Base-by-base conservation (phyloP, 352 stramenopile genomes). In the Phytophthora podocarpi region DNA sequence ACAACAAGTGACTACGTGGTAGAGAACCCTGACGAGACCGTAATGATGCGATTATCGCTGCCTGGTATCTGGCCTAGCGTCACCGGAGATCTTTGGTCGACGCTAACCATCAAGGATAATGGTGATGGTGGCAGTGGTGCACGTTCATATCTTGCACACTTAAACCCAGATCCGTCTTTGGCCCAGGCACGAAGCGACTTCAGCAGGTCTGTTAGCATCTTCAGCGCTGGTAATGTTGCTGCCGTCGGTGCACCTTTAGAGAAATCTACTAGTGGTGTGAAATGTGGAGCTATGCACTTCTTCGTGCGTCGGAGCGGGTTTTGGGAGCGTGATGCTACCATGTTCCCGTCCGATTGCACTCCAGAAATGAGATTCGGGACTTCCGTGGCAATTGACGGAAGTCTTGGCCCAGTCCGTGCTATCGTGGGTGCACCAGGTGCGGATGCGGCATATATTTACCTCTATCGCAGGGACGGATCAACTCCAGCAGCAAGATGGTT, bases 31-130 rank as follows among this genome's bases (percentile, higher is more conserved):
- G 85, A 98, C 36, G 96, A 99, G 67, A 94, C 78, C 5, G 64
- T 98, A 4, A 91, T 89, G 28, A 68, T 98, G 27, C 82, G 93
- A 2, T 70, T 98, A 12, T 97, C 93, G 40, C 59, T 98, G 4
- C 90, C 91, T 31, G 95, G 96, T 30, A 90, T 98, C 47, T 98
- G 96, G 83, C 89, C 96, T 5, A 97, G 80, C 26, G 84, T 82
- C 6, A 80, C 87, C 5, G 95, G 95, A 11, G 65, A 85, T 34
- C 78, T 98, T 3, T 97, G 90, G 70, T 82, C 90, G 4, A 82
- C 76, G 8, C 63, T 98, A n/a, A 87, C 71, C 0, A 98, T 99
- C 35, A 70, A 73, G 9, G 95, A 98, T 72, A 91, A 98, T 52
- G 85, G 86, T 6, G 95, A 98, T 50, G 93, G 94, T 20, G 83